Base-by-base conservation (phyloP, 345 rosid species). In the Acer saccharum region DNA sequence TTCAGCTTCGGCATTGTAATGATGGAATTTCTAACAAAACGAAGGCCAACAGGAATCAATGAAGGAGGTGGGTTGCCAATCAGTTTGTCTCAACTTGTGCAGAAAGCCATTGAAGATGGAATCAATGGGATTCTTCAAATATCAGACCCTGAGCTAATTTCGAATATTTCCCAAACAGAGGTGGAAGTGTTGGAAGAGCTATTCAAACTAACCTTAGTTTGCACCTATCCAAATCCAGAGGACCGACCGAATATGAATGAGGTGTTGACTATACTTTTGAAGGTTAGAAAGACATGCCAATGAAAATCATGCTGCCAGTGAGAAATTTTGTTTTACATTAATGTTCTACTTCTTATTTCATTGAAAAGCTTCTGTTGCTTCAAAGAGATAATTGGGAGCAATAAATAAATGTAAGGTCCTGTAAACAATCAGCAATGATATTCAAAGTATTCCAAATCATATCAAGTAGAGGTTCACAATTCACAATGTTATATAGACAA, bases 1-100 rank as follows among this genome's bases (percentile, higher is more conserved):
- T 93, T 90, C 86, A 93, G 98, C 89, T 95, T 89, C 39, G 97
- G 98, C 43, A 72, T 83, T 25, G 75, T 95, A 75, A 80, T 93
- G 77, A 86, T 95, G 88, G 98, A 95, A 90, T 73, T 92, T 52
- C 81, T 93, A 25, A 89, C 92, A 39, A 89, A 84, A 76, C 84
- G 76, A 72, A 91, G 98, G 82, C 98, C 98, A n/a, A 93, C 98
- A 1, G 91, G 88, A 25, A 54, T 88, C 12, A 27, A 29, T 12
- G 90, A 82, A 52, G 93, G 89, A 70, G 77, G 86, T 13, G 91
- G 90, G 35, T 41, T 65, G 52, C 88, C 88, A 5, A 65, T 77
- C 82, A 91, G 83, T 74, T 76, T 95, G 69, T 87, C 82, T 65
- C 88, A 88, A 46, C 81, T 87, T 0, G 91, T 87, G 20, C 90